These are phyloP conservation scores for Neohortaea acidophila DNA, from an alignment of 495 filamentous ascomycete genomes.

Conservation along the genomic window DNA sequence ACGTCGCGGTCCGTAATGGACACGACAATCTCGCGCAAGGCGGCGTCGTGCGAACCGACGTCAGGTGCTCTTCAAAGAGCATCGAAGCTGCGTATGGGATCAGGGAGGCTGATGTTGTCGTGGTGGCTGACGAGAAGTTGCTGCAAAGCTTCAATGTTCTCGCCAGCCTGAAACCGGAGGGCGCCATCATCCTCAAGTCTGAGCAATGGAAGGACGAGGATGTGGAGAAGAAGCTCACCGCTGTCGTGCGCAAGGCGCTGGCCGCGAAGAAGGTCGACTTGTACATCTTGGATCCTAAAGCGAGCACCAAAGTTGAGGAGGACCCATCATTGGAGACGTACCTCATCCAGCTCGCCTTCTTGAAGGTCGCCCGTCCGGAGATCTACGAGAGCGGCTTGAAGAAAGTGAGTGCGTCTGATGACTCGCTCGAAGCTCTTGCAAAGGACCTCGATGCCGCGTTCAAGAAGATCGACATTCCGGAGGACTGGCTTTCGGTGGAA, in stretches of 20 bases:
- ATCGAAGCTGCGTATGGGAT: conserved; percentile 73
- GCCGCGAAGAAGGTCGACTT: conserved; percentile 52
- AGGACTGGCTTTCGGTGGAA: conserved; percentile 57
- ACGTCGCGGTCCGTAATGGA: conserved; percentile 57
- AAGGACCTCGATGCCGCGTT: conserved; percentile 56
- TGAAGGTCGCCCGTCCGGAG: conserved; percentile 52
- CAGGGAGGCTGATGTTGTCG: conserved; percentile 60
- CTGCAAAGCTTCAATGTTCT: conserved; percentile 60
- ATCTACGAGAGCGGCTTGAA: conserved; percentile 13
- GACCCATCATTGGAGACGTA: conserved; percentile 39
- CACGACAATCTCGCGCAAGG: conserved; percentile 83
- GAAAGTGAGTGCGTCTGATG: conserved; percentile 31
- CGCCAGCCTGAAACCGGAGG: conserved; percentile 51
- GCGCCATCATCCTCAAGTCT: conserved; percentile 58
- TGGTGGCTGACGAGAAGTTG: conserved; percentile 64
- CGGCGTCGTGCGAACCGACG: conserved; percentile 67
- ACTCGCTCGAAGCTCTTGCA: conserved; percentile 42
- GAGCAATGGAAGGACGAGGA: conserved; percentile 73
- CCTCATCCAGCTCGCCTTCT: conserved; percentile 62
- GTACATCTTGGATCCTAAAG: conserved; percentile 54
- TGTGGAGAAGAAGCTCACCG: conserved; percentile 72
- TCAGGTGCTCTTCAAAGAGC: conserved; percentile 65
- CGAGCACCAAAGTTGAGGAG: conserved; percentile 47
- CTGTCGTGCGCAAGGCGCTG: conserved; percentile 47
- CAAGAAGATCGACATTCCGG: conserved; percentile 55